A percentile compares a stretch with the other conserved stretches of the same genome.
phyloP scores from a whole-genome alignment of 2,329 filamentous ascomycete species.

The Talaromyces sp. region DNA sequence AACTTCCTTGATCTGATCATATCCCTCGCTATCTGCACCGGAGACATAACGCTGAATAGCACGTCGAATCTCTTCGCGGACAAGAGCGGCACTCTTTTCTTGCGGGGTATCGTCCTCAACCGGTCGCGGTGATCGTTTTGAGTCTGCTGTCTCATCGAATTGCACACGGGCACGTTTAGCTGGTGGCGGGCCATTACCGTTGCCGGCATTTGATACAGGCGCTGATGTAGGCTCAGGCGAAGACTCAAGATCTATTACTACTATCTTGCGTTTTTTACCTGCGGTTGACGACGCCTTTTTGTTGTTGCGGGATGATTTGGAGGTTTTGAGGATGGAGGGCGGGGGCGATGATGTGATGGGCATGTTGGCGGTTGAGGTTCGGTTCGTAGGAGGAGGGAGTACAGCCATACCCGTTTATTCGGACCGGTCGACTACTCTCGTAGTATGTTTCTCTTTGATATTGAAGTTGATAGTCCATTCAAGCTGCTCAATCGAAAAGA shows the following conservation, averaged over 20 bases:
- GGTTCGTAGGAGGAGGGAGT: conserved; percentile 30
- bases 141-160: conserved; percentile 39
- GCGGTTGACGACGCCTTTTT: conserved; percentile 25
- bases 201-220: conserved; percentile 27
- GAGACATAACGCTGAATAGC: conserved; percentile 54
- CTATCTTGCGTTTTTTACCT: conserved; percentile 37
- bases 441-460: background rate
- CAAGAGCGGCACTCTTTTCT: conserved; percentile 55
- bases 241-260: conserved; percentile 34
- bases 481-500: background rate
- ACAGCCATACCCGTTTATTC: conserved; percentile 31
- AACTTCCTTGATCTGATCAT: conserved; percentile 54
- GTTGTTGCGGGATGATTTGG: background rate
- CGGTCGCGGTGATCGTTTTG: conserved; percentile 18
- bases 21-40: conserved; percentile 53
- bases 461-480: background rate
- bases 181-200: conserved; percentile 28
- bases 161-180: conserved; percentile 44
- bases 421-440: background rate
- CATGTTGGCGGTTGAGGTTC: conserved; percentile 32
- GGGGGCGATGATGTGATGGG: conserved; percentile 28
- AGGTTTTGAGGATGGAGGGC: conserved; percentile 33
- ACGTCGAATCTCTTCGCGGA: conserved; percentile 60
- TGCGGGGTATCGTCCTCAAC: conserved; percentile 42
- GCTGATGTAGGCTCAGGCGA: conserved; percentile 32